Base-by-base conservation (phyloP, 805 yeast genomes). In the Blastobotrys robertii region DNA sequence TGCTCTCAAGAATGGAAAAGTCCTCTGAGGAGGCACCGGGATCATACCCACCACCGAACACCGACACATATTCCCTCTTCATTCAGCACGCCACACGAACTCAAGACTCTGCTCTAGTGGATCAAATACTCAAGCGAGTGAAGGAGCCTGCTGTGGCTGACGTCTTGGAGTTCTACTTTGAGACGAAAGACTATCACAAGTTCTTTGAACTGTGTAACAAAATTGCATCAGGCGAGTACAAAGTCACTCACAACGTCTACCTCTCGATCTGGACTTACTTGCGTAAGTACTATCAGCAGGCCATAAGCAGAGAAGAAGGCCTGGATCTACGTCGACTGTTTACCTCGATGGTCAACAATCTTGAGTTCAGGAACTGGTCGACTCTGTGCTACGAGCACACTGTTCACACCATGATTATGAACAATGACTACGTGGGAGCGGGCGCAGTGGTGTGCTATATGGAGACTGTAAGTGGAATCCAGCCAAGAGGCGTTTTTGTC, bases 31-130 rank as follows among this genome's bases (percentile, higher is more conserved):
- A 33, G 37, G 32, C 13, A 36, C 11, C 19, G 28, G 16, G 39
- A 22, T 9, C 55, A 55, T 10, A 12, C 37, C 45, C 48, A 11
- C 40, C 43, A 7, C 34, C 48, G 2, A 19, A 31, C 11, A 37
- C 43, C 25, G 9, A 30, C 9, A 12, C 16, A 3, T 53, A 53
- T 36, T 45, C 50, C 8, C 30, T 47, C 12, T 47, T 53, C 32
- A 39, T 53, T 6, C 51, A 44, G 36, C 38, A 52, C 35, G 50
- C 45, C 5, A 51, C 52, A 11, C 31, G 48, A 13, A 38, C 46
- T 13, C 43, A 48, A 11, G 42, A 42, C 30, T 43, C 38, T 10
- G 38, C 22, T 2, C 33, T 41, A 16, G 44, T 52, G 9, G 29
- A 16, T 8, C 10, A 14, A 12, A 44, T 51, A 12, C 22, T 49